Conservation (phyloP, 345 rosid species). For the Gossypioides kirkii region DNA sequence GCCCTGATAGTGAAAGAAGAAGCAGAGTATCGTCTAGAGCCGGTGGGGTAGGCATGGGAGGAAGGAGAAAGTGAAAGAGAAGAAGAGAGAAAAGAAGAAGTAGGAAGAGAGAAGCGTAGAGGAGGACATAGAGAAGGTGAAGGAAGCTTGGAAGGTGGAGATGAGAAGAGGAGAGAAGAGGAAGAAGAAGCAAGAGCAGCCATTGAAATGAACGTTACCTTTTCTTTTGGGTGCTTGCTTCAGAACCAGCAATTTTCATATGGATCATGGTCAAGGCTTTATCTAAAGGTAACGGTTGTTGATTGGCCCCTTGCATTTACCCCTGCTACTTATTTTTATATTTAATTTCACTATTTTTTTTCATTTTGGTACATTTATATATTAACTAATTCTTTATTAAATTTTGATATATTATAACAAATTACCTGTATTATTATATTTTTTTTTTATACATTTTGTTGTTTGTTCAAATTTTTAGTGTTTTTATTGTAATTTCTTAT, state of each 20-base stretch:
- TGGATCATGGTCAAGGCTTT: not conserved
- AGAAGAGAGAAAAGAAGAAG: conserved; percentile 24
- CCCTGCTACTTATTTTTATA: too few species aligned
- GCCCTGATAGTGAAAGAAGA: conserved; percentile 46
- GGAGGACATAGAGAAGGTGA: conserved; percentile 25
- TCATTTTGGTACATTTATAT: too few species aligned
- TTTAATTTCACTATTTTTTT: too few species aligned
- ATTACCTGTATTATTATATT: too few species aligned
- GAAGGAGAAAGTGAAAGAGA: conserved; percentile 31
- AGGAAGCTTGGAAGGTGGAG: conserved; percentile 27
- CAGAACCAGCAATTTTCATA: conserved; percentile 26
- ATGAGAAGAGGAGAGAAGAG: conserved; percentile 27
- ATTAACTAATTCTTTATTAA: too few species aligned
- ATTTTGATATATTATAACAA: too few species aligned
- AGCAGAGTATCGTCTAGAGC: conserved; percentile 21
- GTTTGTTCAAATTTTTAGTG: too few species aligned
- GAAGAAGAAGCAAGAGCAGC: conserved; percentile 42
- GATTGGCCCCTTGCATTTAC: not conserved
- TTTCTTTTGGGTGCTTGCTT: conserved; percentile 10
- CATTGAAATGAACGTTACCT: conserved; percentile 29
- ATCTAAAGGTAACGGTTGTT: conserved; percentile 19
- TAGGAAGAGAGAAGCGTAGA: conserved; percentile 25
- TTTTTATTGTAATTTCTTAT: too few species aligned
- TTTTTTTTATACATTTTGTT: too few species aligned
- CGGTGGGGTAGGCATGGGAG: conserved; percentile 19